A percentile compares a stretch with the other conserved stretches of the same genome.
phyloP scores from a whole-genome alignment of 129 eudicot genomes.

The Tagetes erecta region DNA sequence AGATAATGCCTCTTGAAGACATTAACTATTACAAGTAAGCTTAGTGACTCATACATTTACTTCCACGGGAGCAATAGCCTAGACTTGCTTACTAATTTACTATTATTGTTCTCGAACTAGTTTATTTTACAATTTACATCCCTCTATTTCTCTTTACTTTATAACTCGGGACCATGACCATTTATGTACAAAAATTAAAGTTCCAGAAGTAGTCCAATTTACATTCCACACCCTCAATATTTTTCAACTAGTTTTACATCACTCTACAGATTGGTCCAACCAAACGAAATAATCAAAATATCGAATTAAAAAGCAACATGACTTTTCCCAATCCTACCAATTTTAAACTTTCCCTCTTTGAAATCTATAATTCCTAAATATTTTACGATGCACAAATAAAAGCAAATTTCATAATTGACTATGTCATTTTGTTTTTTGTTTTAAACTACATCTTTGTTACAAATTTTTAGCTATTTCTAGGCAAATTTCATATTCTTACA shows the following conservation, averaged over 20 bases:
- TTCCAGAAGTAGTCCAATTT: conserved; percentile 17
- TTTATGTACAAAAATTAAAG: not conserved
- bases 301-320: not conserved
- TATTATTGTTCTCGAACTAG: not conserved
- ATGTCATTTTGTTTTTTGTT: too few species aligned
- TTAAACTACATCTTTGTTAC: too few species aligned
- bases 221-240: conserved; percentile 19
- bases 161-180: not conserved
- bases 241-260: not conserved
- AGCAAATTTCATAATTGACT: not conserved
- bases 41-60: too few species aligned
- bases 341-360: not conserved
- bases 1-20: too few species aligned
- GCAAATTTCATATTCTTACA: too few species aligned
- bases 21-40: too few species aligned
- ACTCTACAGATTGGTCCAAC: not conserved
- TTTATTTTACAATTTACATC: conserved; percentile 10
- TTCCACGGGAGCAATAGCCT: too few species aligned
- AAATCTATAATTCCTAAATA: not conserved
- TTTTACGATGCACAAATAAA: not conserved
- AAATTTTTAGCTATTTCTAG: too few species aligned
- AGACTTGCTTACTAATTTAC: too few species aligned
- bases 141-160: not conserved
- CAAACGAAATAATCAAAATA: not conserved
- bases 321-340: not conserved